phyloP scores from a whole-genome alignment of 1,284 basidiomycete species.

The Athelia sp. region DNA sequence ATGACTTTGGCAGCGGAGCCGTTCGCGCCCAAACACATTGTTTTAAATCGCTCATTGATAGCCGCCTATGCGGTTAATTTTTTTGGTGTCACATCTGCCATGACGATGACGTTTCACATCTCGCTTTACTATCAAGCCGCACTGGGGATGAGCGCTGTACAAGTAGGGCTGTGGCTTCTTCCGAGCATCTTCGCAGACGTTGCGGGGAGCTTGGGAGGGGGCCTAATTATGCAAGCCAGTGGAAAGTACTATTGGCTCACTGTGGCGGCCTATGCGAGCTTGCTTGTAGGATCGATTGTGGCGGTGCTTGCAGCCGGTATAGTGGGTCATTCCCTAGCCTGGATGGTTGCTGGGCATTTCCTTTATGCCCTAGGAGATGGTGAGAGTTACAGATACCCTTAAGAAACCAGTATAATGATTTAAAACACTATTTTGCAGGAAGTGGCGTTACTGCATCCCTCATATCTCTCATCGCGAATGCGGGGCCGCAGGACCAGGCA shows the following conservation, averaged over 20 bases:
- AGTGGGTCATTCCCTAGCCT: slow-evolving; percentile 27
- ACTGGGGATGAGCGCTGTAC: slow-evolving; percentile 34
- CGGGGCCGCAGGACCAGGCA: slow-evolving; percentile 54
- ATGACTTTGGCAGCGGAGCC: slow-evolving; percentile 47
- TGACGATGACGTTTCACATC: slow-evolving; percentile 47
- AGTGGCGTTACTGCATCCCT: slow-evolving; percentile 51
- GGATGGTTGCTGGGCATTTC: slow-evolving; percentile 37
- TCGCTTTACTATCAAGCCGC: slow-evolving; percentile 58
- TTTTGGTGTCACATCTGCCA: slow-evolving; percentile 40
- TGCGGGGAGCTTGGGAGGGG: slow-evolving; percentile 43
- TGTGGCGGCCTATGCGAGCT: slow-evolving; percentile 31
- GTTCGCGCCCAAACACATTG: slow-evolving; percentile 51
- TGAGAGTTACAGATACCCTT: too few relatives aligned
- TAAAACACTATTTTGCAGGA: slow-evolving; percentile 30
- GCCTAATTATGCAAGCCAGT: slow-evolving; percentile 51
- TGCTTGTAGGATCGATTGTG: slow-evolving; percentile 34
- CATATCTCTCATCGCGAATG: slow-evolving; percentile 57
- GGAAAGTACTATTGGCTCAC: slow-evolving; percentile 55
- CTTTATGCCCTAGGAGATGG: slow-evolving; percentile 43
- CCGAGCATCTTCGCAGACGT: slow-evolving; percentile 41
- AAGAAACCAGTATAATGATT: too few relatives aligned
- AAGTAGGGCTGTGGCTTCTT: slow-evolving; percentile 47
- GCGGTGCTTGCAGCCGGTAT: slow-evolving; percentile 37
- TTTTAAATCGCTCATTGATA: slow-evolving; percentile 42
- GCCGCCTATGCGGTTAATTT: slow-evolving; percentile 56